Base-by-base conservation (phyloP, 208 protist genomes). In the Trypanosoma vivax region DNA sequence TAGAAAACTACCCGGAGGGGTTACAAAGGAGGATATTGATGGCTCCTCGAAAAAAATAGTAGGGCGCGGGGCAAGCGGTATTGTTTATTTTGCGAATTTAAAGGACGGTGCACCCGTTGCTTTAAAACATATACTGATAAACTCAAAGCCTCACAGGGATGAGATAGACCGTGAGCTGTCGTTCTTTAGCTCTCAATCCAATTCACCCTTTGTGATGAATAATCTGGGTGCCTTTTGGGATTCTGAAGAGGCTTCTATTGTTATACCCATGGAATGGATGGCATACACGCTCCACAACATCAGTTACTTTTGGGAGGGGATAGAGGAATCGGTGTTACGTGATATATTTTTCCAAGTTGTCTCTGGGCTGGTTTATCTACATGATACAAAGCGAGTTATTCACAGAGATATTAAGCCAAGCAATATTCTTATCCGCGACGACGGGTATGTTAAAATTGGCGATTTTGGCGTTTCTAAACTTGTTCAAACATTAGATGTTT, bases 351-450 rank as follows among this genome's bases (percentile, higher is more conserved):
- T 88, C 39, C 86, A 94, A 65, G 83, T 94, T 23, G 73, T 94
- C 3, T 86, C 75, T 9, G 86, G 83, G 0, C 68, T 94, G 0
- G 73, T 83, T 27, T 94, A 90, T 50, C 70, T 94, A 10, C 86
- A 94, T 52, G 76, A 88, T 47, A 73, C 69, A 27, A 90, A 94
- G 62, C 82, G 83, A 5, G 83, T 90, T 18, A 86, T 98, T 39
- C 97, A 98, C 65, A 69, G 97, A 18, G 96, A 99, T 55, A 50
- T 99, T 37, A 98, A 99, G 65, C 97, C 97, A 29, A 91, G 79
- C 59, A 99, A 99, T 74, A 57, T 99, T 19, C 83, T 99, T 10
- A 82, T 99, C 49, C 96, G 96, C 50, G 73, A 83, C 24, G 70
- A 80, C 27, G 81, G 89, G 31, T 77, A 84, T 40, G 83, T 93